Evolutionary conservation across 2,329 filamentous ascomycete species (phyloP).

Genomic region (Fusarium nygamai): DNA sequence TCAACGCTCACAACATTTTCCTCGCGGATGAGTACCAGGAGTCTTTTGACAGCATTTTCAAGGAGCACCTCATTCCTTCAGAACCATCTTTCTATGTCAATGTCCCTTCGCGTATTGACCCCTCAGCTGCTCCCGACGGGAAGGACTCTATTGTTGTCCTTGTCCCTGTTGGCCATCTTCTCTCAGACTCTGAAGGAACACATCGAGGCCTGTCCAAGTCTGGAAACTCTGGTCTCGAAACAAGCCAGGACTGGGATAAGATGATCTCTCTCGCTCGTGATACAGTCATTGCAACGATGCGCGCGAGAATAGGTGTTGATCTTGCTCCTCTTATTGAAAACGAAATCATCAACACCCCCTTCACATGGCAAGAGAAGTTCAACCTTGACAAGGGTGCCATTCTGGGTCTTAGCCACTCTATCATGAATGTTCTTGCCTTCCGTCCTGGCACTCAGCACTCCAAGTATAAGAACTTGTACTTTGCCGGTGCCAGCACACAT

Average conservation of each 20-base stretch:
- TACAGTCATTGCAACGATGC: conserved; percentile 70
- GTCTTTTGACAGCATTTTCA: conserved; percentile 81
- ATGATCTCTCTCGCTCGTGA: conserved; percentile 68
- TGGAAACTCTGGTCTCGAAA: background rate
- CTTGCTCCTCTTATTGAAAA: conserved; percentile 60
- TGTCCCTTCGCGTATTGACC: conserved; percentile 75
- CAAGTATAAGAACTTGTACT: conserved; percentile 66
- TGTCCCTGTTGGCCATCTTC: conserved; percentile 76
- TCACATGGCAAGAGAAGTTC: conserved; percentile 72
- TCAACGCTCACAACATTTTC: conserved; percentile 80
- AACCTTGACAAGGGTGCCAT: conserved; percentile 82
- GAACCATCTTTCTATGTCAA: conserved; percentile 83
- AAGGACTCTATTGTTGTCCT: conserved; percentile 75
- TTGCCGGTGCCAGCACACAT: conserved; percentile 80
- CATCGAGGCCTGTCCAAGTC: conserved; percentile 22
- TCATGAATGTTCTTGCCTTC: conserved; percentile 78
- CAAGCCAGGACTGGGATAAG: conserved; percentile 58
- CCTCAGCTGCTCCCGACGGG: conserved; percentile 71
- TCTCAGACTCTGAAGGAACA: conserved; percentile 25
- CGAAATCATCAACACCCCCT: conserved; percentile 74
- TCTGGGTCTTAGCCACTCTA: conserved; percentile 75
- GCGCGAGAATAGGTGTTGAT: conserved; percentile 67
- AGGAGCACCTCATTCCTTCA: conserved; percentile 70
- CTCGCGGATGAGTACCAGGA: conserved; percentile 77
- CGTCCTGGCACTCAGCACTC: conserved; percentile 66